These are phyloP conservation scores for Pistacia integerrima DNA, from an alignment of 345 rosid genomes.

Conservation along the genomic window DNA sequence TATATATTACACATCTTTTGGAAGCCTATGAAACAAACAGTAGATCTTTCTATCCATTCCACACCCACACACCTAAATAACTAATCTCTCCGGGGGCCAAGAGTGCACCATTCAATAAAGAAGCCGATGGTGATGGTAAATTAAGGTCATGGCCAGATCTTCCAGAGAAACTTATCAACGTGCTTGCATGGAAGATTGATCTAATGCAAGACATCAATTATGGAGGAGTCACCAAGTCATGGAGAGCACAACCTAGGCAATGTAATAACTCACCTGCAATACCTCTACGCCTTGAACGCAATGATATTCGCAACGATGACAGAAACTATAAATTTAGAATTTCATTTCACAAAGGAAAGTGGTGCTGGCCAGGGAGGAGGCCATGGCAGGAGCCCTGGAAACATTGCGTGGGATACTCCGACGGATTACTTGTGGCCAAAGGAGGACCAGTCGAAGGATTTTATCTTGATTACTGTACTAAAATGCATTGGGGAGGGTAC, in stretches of 20 bases:
- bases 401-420: constrained; percentile 18
- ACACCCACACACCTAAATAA: background rate
- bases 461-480: too few species aligned
- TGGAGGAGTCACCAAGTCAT: constrained; percentile 27
- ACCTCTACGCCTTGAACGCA: constrained; percentile 25
- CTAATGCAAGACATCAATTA: constrained; percentile 11
- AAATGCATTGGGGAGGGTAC: too few species aligned
- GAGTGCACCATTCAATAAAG: background rate
- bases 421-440: constrained; percentile 4
- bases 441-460: too few species aligned
- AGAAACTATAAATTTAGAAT: background rate
- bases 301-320: background rate
- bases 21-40: too few species aligned
- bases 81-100: background rate
- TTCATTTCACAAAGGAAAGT: background rate
- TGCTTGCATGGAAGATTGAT: constrained; percentile 10
- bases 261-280: constrained; percentile 9
- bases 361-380: constrained; percentile 1
- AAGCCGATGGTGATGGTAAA: background rate
- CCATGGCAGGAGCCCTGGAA: background rate
- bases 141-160: constrained; percentile 27
- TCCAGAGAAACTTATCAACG: constrained; percentile 22
- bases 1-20: too few species aligned
- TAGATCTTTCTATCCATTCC: too few species aligned
- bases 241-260: constrained; percentile 13